Evolutionary conservation across 208 protist genomes (phyloP).

Genomic region (Trypanosoma lewisi): DNA sequence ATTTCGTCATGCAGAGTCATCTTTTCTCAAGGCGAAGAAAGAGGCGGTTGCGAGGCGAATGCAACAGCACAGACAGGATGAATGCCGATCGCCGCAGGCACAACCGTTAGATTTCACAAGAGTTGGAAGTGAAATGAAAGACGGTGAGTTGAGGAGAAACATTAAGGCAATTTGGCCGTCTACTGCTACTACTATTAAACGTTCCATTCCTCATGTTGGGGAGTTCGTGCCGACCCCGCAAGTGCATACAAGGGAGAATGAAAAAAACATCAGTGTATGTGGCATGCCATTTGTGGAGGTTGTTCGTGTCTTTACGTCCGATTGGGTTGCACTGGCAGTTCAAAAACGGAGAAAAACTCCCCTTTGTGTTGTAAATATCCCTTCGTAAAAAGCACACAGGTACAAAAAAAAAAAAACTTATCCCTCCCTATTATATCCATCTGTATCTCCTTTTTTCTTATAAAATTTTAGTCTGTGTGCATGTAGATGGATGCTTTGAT

Average conservation of each 20-base stretch:
- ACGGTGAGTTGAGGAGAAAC: neutral
- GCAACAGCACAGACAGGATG: neutral
- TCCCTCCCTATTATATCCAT: too few species aligned
- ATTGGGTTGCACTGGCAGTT: conserved; percentile 25
- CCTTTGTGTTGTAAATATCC: conserved; percentile 14
- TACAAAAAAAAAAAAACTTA: too few species aligned
- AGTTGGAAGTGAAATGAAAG: neutral
- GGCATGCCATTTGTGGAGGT: conserved; percentile 22
- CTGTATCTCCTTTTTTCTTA: too few species aligned
- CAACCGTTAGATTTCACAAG: neutral
- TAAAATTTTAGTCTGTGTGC: too few species aligned
- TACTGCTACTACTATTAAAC: neutral
- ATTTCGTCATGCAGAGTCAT: neutral
- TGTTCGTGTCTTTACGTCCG: conserved; percentile 17
- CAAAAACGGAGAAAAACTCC: conserved; percentile 19
- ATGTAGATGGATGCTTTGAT: neutral
- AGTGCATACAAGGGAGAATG: neutral
- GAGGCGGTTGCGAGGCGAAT: neutral
- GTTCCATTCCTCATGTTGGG: neutral
- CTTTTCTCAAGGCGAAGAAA: neutral
- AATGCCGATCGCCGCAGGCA: neutral
- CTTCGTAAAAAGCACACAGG: neutral
- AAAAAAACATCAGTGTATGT: neutral
- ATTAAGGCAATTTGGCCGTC: neutral
- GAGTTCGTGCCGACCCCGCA: neutral